phyloP scores from a whole-genome alignment of 192 early-diverging fungal genomes.

The Umbelopsis isabellina region DNA sequence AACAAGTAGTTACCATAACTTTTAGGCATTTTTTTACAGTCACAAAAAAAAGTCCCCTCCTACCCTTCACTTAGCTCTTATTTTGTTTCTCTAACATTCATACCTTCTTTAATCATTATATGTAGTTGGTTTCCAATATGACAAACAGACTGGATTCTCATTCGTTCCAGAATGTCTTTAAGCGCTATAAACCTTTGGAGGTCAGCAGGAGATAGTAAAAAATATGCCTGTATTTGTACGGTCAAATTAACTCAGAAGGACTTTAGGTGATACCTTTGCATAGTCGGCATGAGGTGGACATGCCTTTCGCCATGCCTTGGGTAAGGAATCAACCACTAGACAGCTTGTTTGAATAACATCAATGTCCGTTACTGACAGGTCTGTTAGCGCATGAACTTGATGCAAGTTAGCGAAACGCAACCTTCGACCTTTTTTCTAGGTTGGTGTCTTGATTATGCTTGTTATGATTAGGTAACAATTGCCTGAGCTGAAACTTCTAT shows the following conservation, averaged over 20 bases:
- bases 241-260: not conserved
- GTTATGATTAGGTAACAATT: not conserved
- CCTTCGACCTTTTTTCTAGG: slow-evolving; percentile 46
- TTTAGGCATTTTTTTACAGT: not conserved
- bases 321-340: slow-evolving; percentile 12
- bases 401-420: slow-evolving; percentile 41
- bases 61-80: not conserved
- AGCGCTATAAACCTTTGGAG: slow-evolving; percentile 25
- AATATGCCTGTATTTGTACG: too few species aligned
- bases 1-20: slow-evolving; percentile 43
- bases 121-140: slow-evolving; percentile 20
- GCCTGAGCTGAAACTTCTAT: not conserved
- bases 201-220: not conserved
- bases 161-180: slow-evolving; percentile 25
- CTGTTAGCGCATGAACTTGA: slow-evolving; percentile 50
- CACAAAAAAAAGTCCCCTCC: slow-evolving; percentile 6
- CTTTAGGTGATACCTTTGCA: slow-evolving; percentile 28
- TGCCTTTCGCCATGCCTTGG: slow-evolving; percentile 23
- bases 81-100: not conserved
- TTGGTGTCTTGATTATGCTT: slow-evolving; percentile 10
- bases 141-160: slow-evolving; percentile 22
- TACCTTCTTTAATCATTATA: not conserved
- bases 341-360: not conserved
- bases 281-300: slow-evolving; percentile 15
- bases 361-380: not conserved